Evolutionary conservation across 2,329 filamentous ascomycete genomes (phyloP), one percentile per base, ranked within the genome.

Genomic region (Pseudopithomyces chartarum): DNA sequence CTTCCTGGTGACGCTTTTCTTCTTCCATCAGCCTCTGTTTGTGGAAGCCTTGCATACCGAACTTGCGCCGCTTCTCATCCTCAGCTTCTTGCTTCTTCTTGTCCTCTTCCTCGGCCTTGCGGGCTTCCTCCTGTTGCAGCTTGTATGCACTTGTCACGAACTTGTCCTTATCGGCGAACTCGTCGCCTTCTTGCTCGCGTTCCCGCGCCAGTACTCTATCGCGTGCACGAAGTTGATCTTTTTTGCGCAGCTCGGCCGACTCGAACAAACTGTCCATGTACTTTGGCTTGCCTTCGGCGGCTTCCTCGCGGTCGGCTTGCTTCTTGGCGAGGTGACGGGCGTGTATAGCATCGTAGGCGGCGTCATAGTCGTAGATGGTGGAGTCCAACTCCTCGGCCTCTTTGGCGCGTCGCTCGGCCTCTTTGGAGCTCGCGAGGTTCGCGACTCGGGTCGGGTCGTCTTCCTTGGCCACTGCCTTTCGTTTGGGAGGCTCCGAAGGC

Each of bases 121-220:
- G 80, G 62, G 91, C 87, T 74, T 93, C 91, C 71, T 89, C 90
- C 68, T 93, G 90, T 70, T 94, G 90, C 69, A 84, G 83, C 79
- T 90, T 91, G 73, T 95, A 96, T 34, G 90, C 90, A 56, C 87
- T 88, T 0, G 91, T 95, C 33, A 95, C 91, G 64, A 95, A 95
- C 75, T 89, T 91, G 71, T 95, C 91, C 78, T 93, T 95, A 66
- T 89, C 91, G 0, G 84, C 89, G 67, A 87, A 95, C 69, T 90
- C 89, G 33, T 94, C 91, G 17, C 91, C 91, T 72, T 95, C 91
- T 0, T 86, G 88, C 67, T 90, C 90, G 44, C 91, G 84, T 72
- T 95, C 91, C 22, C 87, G 84, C 65, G 90, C 87, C 65, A 95
- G 82, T 74, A 90, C 85, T 76, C 92, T 92, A 77, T 95, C 91